Base-by-base conservation (phyloP, 2,329 filamentous ascomycete species). In the Truncatella angustata region DNA sequence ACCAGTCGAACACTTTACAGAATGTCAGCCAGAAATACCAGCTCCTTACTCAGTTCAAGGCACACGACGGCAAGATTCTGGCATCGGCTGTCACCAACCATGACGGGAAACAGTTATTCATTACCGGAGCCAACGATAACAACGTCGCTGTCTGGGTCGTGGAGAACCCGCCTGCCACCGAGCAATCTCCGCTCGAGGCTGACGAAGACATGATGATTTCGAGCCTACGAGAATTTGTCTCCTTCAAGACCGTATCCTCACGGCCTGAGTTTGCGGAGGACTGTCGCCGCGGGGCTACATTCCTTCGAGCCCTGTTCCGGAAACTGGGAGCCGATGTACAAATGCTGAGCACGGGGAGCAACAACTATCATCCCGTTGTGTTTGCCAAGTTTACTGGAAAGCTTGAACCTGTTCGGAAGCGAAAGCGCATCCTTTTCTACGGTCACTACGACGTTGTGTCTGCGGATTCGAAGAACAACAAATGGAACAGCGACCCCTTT, bases 391-490 rank as follows among this genome's bases (percentile, higher is more conserved):
- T 99, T 67, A 82, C 83, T 40, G 91, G 88, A 4, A 94, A 86
- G 69, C 84, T 80, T 54, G 79, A 84, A 10, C 81, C 84, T 1
- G 74, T 82, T 0, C 78, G 81, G 23, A 76, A 82, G 23, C 82
- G 90, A 16, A 96, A 94, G 72, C 91, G 90, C 26, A 90, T 97
- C 7, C 74, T 99, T 0, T 99, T 99, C 67, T 99, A 99, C 64
- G 94, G 95, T 0, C 94, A 99, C 67, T 99, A 99, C 74, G 94
- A 99, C 65, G 92, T 99, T 2, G 94, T 99, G 3, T 83, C 91
- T 1, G 94, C 94, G 0, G 91, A 96, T 59, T 86, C 87, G 34
- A 88, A 88, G 56, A 85, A 87, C 52, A 82, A 83, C 34, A 93
- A 90, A 59, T 99, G 94, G 94, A 80, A 83, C 35, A 85, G 85